phyloP scores from a whole-genome alignment of 225 moss, liverwort and hornwort genomes.

The Thuidium tamariscinum region DNA sequence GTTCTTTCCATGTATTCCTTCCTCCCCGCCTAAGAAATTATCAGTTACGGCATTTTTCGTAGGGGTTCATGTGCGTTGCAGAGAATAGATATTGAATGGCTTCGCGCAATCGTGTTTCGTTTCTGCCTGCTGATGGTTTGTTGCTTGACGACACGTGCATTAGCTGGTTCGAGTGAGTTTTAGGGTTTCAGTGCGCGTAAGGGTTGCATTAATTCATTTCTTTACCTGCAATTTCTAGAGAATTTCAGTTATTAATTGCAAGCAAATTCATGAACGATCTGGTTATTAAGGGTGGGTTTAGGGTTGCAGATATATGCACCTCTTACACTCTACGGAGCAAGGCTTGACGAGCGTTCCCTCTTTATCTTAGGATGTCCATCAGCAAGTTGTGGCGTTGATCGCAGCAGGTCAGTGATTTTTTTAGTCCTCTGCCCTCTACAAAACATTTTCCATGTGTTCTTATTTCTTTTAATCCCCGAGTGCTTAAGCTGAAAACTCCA shows the following conservation, averaged over 20 bases:
- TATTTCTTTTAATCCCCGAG: neutral
- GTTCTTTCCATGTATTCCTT: slow-evolving; percentile 51
- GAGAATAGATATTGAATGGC: neutral
- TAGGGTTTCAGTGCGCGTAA: neutral
- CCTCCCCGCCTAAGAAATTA: neutral
- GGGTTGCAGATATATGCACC: slow-evolving; percentile 75
- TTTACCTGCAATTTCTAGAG: neutral
- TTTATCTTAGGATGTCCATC: slow-evolving; percentile 84
- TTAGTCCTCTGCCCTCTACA: neutral
- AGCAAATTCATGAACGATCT: neutral
- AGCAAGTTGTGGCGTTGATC: slow-evolving; percentile 63
- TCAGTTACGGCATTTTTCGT: neutral
- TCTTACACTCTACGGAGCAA: slow-evolving; percentile 51
- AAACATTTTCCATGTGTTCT: neutral
- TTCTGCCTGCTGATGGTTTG: neutral
- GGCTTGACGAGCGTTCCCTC: slow-evolving; percentile 62
- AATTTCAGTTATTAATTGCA: neutral
- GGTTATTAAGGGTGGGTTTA: neutral
- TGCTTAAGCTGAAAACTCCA: neutral
- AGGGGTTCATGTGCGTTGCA: neutral
- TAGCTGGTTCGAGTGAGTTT: neutral
- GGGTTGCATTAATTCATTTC: neutral
- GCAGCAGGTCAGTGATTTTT: slow-evolving; percentile 31
- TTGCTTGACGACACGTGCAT: neutral
- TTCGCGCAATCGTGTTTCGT: neutral